Evolutionary conservation across 345 rosid genomes (phyloP), one percentile per base, ranked within the genome.

Genomic region (Schrenkiella parvula): DNA sequence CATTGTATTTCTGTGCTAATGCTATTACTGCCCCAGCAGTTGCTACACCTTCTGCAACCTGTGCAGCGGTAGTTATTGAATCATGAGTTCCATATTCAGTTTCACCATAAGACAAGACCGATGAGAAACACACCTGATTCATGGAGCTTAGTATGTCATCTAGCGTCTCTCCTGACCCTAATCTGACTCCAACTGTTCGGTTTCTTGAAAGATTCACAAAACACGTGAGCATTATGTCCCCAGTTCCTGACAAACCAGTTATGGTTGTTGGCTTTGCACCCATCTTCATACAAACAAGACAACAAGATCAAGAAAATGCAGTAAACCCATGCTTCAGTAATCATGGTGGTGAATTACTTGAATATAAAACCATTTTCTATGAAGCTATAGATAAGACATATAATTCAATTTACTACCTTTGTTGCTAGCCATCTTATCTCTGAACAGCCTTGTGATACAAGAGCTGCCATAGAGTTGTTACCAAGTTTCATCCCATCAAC

Each of bases 401-500:
- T 13, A 39, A n/a, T n/a, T n/a, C 9, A 11, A n/a, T 50, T 13
- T 65, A 48, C 47, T 64, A 89, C 98, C 98, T 88, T 90, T 28
- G 97, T 92, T 64, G 97, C 95, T 29, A 90, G 81, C 96, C 97
- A 92, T 66, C 97, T 86, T 72, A 90, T 90, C 86, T 92, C 98
- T 14, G 95, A 86, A 76, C 97, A 92, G 76, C 98, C 98, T 80
- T 90, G 97, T 23, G 97, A 81, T 32, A 93, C 98, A 51, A 93
- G 93, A 76, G 97, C 97, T 64, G 98, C 98, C 98, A 90, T 90
- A 58, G 98, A 93, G 79, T 93, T 90, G 85, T 93, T 86, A 34
- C 98, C 97, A 4, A 93, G 97, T 66, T 90, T 70, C 97, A 93
- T 84, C 53, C 98, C 97, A 60, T 86, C 95, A 78, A 93, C 95